Base-by-base conservation (phyloP, 495 filamentous ascomycete genomes). In the Pseudevernia furfuracea region DNA sequence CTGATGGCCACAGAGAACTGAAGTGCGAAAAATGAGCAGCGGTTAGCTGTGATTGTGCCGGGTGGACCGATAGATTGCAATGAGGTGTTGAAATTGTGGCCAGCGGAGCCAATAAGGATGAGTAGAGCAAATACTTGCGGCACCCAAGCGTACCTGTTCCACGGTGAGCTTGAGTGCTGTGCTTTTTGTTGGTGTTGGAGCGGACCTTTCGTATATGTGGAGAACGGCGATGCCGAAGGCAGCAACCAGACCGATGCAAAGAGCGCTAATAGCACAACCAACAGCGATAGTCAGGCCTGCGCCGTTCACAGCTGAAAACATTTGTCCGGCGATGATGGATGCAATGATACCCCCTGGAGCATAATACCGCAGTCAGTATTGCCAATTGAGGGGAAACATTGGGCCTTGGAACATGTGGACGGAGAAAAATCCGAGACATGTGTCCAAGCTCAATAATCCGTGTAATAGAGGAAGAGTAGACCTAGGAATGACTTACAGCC, bases 141-240 rank as follows among this genome's bases (percentile, higher is more conserved):
- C 6, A 89, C 71, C 82, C 85, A 89, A 15, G 86, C 85, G 64
- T 83, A 84, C 76, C 49, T 53, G 49, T 53, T 17, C 25, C 25
- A 4, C 5, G 19, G 28, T 53, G 49, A 53, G 49, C 49, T 30
- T 6, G 28, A 32, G 49, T 32, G 19, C 49, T 8, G 12, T 19
- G 28, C 49, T 53, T 32, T 3, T 17, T 19, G 6, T 6, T 4
- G 15, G 1, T 53, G 4, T 7, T 19, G 28, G 49, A 9, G 49
- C 49, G 14, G 49, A 53, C 49, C 84, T 81, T 73, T 90, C 87
- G 74, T 88, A 90, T 39, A 78, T 73, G 67, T 90, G 85, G 73
- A 91, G 88, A 34, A 88, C 77, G 30, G 77, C 79, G 79, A 90
- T 90, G 12, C 89, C 88, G 73, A 90, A 90, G 17, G 83, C 84